phyloP scores from a whole-genome alignment of 140 eudicot genomes.

The Flaveria floridana region DNA sequence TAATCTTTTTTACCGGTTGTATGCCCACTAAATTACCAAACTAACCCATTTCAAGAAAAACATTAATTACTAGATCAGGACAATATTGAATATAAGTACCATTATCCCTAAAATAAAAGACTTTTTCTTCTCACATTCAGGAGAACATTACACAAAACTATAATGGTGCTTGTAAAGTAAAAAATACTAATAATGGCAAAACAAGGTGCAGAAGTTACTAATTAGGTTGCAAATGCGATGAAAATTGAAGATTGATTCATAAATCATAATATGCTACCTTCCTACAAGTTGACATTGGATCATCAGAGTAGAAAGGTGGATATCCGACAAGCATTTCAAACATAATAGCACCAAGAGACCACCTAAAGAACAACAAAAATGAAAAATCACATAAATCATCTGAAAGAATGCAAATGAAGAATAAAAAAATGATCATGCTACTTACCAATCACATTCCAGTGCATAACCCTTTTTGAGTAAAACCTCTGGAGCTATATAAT shows the following conservation, averaged over 20 bases:
- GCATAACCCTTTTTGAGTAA: constrained; percentile 89
- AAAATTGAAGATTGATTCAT: constrained; percentile 18
- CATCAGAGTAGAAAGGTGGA: constrained; percentile 98
- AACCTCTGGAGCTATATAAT: constrained; percentile 98
- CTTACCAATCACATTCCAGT: constrained; percentile 95
- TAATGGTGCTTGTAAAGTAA: neutral
- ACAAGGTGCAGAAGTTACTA: constrained; percentile 5
- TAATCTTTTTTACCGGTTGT: neutral
- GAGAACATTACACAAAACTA: neutral
- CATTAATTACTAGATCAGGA: neutral
- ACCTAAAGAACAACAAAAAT: constrained; percentile 52
- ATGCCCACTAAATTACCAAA: neutral
- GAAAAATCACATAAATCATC: constrained; percentile 1
- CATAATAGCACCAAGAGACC: constrained; percentile 99
- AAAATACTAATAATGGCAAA: neutral
- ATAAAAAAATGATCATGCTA: neutral
- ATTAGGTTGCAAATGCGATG: neutral
- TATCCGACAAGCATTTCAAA: constrained; percentile 97
- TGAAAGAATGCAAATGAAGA: neutral
- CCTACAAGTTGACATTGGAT: constrained; percentile 97
- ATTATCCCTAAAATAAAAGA: neutral
- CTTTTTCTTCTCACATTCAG: neutral
- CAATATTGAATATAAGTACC: neutral
- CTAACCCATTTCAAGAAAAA: neutral
- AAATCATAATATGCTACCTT: constrained; percentile 54